These are phyloP conservation scores for Abortiporus biennis DNA, from an alignment of 1,284 basidiomycete genomes.

Conservation along the genomic window DNA sequence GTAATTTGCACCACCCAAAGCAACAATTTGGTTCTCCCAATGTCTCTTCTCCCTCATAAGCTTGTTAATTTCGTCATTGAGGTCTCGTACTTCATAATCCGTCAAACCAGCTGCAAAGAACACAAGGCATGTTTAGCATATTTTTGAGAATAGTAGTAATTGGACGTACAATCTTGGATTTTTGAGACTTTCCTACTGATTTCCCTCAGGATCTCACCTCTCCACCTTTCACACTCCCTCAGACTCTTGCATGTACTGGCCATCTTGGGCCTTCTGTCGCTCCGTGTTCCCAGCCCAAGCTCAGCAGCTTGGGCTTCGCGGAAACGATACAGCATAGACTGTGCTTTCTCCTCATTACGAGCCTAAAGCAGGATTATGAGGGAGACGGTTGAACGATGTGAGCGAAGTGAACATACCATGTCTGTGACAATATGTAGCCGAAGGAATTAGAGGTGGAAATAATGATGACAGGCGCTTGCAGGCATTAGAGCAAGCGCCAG, in stretches of 20 bases:
- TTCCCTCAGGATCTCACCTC: constrained; percentile 91
- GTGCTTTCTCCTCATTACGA: constrained; percentile 95
- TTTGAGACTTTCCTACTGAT: constrained; percentile 96
- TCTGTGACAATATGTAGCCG: too few species aligned
- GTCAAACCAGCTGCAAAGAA: constrained; percentile 71
- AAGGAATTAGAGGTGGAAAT: not conserved
- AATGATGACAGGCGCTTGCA: too few species aligned
- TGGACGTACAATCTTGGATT: constrained; percentile 85
- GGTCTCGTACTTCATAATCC: constrained; percentile 93
- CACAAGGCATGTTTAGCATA: constrained; percentile 5
- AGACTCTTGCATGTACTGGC: constrained; percentile 87
- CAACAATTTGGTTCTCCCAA: constrained; percentile 97
- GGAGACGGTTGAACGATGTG: not conserved
- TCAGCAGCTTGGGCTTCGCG: constrained; percentile 95
- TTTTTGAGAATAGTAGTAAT: constrained; percentile 5
- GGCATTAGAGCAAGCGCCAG: too few species aligned
- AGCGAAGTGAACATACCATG: constrained; percentile 10
- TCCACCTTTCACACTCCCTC: constrained; percentile 92
- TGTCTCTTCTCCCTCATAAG: constrained; percentile 92
- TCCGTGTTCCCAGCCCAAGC: constrained; percentile 81
- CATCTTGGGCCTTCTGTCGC: constrained; percentile 83
- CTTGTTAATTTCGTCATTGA: constrained; percentile 99
- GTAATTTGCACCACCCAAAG: constrained; percentile 95
- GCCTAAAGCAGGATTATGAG: constrained; percentile 44
- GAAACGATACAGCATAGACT: constrained; percentile 98